Percentiles rank a stretch among this genome's conserved stretches.
Conservation (phyloP, 345 rosid species). For the Laguncularia racemosa region DNA sequence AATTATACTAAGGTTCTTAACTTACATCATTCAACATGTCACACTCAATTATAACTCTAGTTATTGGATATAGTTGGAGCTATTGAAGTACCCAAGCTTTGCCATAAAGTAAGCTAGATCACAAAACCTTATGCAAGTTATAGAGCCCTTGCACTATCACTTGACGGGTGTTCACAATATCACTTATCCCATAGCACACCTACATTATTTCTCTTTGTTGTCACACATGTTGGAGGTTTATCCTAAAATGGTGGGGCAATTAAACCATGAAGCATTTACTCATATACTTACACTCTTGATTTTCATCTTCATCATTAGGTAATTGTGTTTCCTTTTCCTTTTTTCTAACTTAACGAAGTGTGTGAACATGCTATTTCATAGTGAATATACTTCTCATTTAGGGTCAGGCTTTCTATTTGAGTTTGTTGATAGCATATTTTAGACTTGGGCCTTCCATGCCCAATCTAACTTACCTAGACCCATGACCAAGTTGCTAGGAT, state of each 20-base stretch:
- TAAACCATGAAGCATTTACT: constrained; percentile 62
- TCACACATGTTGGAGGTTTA: constrained; percentile 96
- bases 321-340: constrained; percentile 4
- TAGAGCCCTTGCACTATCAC: too few species aligned
- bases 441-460: too few species aligned
- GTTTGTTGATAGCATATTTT: too few species aligned
- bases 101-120: constrained; percentile 67
- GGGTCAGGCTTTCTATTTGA: background rate
- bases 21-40: too few species aligned
- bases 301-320: constrained; percentile 97
- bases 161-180: too few species aligned
- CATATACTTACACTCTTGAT: constrained; percentile 79
- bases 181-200: constrained; percentile 10
- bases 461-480: too few species aligned
- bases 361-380: too few species aligned
- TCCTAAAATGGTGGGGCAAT: constrained; percentile 78
- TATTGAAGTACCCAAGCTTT: constrained; percentile 98
- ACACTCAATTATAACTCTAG: too few species aligned
- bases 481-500: too few species aligned
- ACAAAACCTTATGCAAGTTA: background rate
- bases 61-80: constrained; percentile 78
- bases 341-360: background rate
- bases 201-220: constrained; percentile 78
- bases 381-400: background rate
- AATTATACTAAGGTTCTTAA: too few species aligned